phyloP scores from a whole-genome alignment of 768 basidiomycete species.

The Lentinula lateritia region DNA sequence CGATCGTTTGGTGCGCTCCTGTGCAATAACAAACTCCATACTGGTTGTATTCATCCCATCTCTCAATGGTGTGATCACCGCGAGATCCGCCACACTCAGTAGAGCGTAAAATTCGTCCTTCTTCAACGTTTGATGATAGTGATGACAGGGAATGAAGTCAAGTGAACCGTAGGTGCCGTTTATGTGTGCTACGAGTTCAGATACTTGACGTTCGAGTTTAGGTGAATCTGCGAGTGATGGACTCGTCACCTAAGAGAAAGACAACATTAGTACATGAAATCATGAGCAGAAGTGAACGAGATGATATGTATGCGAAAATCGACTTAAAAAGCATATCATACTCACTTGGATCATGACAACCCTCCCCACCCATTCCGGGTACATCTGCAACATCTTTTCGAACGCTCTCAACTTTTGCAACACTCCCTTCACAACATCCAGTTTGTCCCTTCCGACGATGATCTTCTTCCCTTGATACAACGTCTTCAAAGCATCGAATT shows the following conservation, averaged over 20 bases:
- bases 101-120: conserved; percentile 98
- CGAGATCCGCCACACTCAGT: conserved; percentile 87
- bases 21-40: conserved; percentile 97
- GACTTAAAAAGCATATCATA: neutral
- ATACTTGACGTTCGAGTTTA: conserved; percentile 89
- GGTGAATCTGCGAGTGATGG: conserved; percentile 90
- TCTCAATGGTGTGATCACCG: conserved; percentile 89
- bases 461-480: conserved; percentile 98
- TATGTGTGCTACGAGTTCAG: conserved; percentile 90
- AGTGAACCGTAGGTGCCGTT: conserved; percentile 93
- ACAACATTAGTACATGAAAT: neutral
- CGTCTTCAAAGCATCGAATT: conserved; percentile 74
- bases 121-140: conserved; percentile 97
- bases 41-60: conserved; percentile 99
- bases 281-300: neutral
- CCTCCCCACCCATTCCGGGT: conserved; percentile 93
- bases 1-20: conserved; percentile 74
- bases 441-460: conserved; percentile 94
- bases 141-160: conserved; percentile 96
- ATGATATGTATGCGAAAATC: neutral
- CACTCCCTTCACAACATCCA: conserved; percentile 98
- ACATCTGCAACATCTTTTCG: conserved; percentile 87
- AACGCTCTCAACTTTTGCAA: conserved; percentile 97
- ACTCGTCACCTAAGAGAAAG: conserved; percentile 45
- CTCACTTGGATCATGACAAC: conserved; percentile 81